Base-by-base conservation (phyloP, 495 filamentous ascomycete species). In the Melanomma pulvis-pyrius region DNA sequence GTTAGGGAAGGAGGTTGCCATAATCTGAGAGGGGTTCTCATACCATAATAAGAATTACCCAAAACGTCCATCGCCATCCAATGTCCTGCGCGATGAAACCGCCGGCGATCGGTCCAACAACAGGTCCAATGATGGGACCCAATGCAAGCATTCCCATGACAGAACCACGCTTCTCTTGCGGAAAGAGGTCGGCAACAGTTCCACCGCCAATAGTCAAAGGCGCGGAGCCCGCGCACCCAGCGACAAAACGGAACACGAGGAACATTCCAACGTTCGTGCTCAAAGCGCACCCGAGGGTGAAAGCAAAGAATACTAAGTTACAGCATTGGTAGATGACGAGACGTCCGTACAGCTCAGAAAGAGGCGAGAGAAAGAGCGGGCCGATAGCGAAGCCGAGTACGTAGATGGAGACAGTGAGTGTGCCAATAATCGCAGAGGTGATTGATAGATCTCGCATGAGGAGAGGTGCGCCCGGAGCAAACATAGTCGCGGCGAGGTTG, bases 311-410 rank as follows among this genome's bases (percentile, higher is more conserved):
- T 9, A 82, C 65, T 17, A 86, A 64, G 68, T 87, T 88, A 73
- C 79, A 80, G 24, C 68, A 68, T 44, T 84, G 74, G 64, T 87
- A 87, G 51, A 88, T 59, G 2, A 71, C 68, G 1, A 81, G 67
- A 4, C 88, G 80, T 11, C 88, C 88, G 70, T 87, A 87, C 26
- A 88, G 75, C 68, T 91, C 88, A 46, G 82, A 85, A 1, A 90
- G 59, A 0, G 88, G 88, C 0, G 86, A 84, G 3, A 90, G 73
- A 41, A 88, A 50, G 1, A 89, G 71, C 0, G 86, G 78, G 15
- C 86, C 86, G 46, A 85, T 78, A 39, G 79, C 81, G 59, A 83
- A 87, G 12, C 85, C 84, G 0, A 84, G 64, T 13, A 84, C 65
- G 65, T 82, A 74, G 6, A 79, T 62, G 17, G 73, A 76, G 1